phyloP scores from a whole-genome alignment of 148 eudicot genomes.

The Chenopodium quinoa region DNA sequence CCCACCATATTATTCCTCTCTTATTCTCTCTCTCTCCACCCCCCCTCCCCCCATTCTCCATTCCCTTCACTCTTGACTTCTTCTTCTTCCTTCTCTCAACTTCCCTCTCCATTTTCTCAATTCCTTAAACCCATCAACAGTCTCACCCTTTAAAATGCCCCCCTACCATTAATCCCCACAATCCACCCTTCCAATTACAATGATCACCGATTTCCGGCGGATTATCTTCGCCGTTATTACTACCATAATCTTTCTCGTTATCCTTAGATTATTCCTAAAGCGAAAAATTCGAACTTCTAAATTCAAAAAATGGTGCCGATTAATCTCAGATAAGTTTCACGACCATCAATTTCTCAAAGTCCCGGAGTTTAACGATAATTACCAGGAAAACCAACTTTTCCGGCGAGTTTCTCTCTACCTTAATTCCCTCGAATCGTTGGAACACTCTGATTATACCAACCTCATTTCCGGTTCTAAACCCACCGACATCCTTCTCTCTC shows the following conservation, averaged over 20 bases:
- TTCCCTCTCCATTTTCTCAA: not conserved
- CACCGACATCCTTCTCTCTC: slow-evolving; percentile 48
- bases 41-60: not conserved
- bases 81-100: not conserved
- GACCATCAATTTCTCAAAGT: slow-evolving; percentile 65
- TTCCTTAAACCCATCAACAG: not conserved
- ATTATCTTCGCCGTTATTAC: slow-evolving; percentile 11
- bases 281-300: slow-evolving; percentile 27
- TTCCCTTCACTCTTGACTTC: not conserved
- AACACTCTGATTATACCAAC: slow-evolving; percentile 70
- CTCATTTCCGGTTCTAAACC: slow-evolving; percentile 53
- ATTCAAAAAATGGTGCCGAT: slow-evolving; percentile 29
- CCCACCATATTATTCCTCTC: not conserved
- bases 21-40: too few relatives aligned
- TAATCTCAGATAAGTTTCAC: slow-evolving; percentile 45
- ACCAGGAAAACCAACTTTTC: slow-evolving; percentile 62
- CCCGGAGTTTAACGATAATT: slow-evolving; percentile 56
- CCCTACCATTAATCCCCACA: not conserved
- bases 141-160: not conserved
- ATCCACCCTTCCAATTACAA: not conserved
- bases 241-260: not conserved
- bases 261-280: slow-evolving; percentile 26
- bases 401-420: slow-evolving; percentile 52
- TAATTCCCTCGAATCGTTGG: slow-evolving; percentile 56
- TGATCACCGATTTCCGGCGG: slow-evolving; percentile 11